Percentiles rank a stretch among this genome's conserved stretches.
phyloP scores from a whole-genome alignment of 495 filamentous ascomycete genomes.

The Evansstolkia leycettana region DNA sequence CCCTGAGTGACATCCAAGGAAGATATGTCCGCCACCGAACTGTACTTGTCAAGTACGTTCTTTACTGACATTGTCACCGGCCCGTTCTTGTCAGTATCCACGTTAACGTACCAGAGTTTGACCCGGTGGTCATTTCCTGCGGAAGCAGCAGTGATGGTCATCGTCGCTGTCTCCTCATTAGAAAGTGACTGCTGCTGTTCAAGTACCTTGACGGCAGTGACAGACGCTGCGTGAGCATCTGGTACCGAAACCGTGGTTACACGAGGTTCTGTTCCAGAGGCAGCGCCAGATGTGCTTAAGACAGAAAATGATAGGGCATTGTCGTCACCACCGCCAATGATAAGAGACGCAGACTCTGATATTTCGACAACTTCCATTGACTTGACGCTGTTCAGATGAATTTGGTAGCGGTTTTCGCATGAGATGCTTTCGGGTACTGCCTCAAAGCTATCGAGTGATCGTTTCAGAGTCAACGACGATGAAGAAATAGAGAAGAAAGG shows the following conservation, averaged over 20 bases:
- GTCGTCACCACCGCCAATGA: constrained; percentile 77
- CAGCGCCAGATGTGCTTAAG: constrained; percentile 12
- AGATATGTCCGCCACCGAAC: constrained; percentile 53
- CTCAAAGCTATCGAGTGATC: constrained; percentile 5
- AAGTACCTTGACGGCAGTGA: constrained; percentile 53
- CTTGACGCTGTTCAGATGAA: constrained; percentile 74
- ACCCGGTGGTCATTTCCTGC: constrained; percentile 73
- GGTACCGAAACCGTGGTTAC: constrained; percentile 45
- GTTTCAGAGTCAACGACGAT: constrained; percentile 10
- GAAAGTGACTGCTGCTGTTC: constrained; percentile 1
- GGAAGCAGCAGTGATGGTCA: constrained; percentile 35
- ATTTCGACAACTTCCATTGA: constrained; percentile 25
- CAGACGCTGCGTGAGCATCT: constrained; percentile 67
- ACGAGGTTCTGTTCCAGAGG: constrained; percentile 2
- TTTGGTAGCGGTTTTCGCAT: constrained; percentile 25
- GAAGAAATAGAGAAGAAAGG: constrained; percentile 18
- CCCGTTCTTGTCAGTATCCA: constrained; percentile 19
- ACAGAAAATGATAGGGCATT: constrained; percentile 56
- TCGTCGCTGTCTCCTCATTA: not conserved
- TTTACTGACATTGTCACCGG: constrained; percentile 30
- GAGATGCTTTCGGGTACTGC: constrained; percentile 14
- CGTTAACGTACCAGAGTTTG: constrained; percentile 51
- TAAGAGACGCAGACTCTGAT: constrained; percentile 25
- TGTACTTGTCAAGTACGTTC: constrained; percentile 37
- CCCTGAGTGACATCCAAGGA: constrained; percentile 25